Evolutionary conservation across 1,284 basidiomycete genomes (phyloP).

Genomic region (Irpex rosettiformis): DNA sequence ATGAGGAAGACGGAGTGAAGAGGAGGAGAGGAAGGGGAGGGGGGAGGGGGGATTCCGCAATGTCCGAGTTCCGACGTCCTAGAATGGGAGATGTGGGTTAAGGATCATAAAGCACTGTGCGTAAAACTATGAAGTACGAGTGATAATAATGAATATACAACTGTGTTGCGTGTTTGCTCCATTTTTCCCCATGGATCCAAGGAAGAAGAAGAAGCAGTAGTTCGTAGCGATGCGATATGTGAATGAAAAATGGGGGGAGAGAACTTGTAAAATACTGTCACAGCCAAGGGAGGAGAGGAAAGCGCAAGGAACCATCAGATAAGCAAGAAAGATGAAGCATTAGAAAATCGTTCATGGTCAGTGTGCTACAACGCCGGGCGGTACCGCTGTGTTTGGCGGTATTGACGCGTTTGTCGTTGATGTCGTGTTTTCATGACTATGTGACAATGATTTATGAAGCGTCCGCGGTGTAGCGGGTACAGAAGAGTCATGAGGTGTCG

Average conservation of each 20-base stretch:
- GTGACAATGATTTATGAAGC: conserved; percentile 19
- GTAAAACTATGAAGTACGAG: neutral
- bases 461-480: conserved; percentile 17
- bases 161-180: neutral
- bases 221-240: neutral
- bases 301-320: neutral
- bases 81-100: neutral
- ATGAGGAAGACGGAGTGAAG: neutral
- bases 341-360: neutral
- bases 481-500: conserved; percentile 3
- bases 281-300: neutral
- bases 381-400: neutral
- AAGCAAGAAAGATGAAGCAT: neutral
- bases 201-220: neutral
- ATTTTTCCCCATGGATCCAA: neutral
- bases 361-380: neutral
- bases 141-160: neutral
- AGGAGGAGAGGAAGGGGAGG: neutral
- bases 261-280: neutral
- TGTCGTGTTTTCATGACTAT: conserved; percentile 23
- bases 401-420: conserved; percentile 6
- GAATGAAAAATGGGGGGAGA: neutral
- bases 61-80: neutral
- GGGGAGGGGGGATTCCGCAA: neutral
- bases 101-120: neutral